These are phyloP conservation scores for Calonectria pteridis DNA, from an alignment of 2,329 filamentous ascomycete species.

Conservation along the genomic window DNA sequence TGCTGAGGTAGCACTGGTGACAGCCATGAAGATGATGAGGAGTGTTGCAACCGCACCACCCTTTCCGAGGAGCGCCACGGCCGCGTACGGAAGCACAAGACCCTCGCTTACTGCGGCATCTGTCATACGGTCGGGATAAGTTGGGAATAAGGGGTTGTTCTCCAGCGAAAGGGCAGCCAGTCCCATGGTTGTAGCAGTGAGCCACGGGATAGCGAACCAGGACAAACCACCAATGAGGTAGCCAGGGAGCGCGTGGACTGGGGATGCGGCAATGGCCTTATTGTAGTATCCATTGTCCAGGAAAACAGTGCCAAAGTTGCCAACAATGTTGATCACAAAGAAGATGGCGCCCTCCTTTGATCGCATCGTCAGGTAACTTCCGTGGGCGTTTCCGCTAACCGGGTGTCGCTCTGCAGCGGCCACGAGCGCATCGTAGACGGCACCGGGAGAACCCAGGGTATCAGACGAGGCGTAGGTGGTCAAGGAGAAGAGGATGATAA, in stretches of 20 bases:
- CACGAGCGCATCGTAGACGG: conserved; percentile 83
- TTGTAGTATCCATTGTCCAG: conserved; percentile 92
- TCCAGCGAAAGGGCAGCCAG: conserved; percentile 85
- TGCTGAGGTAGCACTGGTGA: conserved; percentile 63
- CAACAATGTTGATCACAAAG: conserved; percentile 89
- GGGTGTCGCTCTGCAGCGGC: conserved; percentile 78
- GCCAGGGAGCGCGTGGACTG: conserved; percentile 86
- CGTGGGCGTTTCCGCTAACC: conserved; percentile 82
- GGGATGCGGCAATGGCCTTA: conserved; percentile 90
- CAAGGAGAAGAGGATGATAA: conserved; percentile 88
- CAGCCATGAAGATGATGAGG: conserved; percentile 44
- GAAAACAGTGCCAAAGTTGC: conserved; percentile 88
- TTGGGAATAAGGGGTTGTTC: conserved; percentile 50
- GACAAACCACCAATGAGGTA: conserved; percentile 88
- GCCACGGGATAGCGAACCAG: conserved; percentile 95
- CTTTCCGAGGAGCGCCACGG: conserved; percentile 79
- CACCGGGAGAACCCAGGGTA: conserved; percentile 78
- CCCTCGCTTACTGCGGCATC: conserved; percentile 80
- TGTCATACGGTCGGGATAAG: conserved; percentile 60
- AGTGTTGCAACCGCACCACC: conserved; percentile 39
- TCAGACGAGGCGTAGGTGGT: conserved; percentile 83
- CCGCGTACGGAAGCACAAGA: conserved; percentile 86
- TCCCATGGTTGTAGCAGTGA: conserved; percentile 90
- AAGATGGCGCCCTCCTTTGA: conserved; percentile 81
- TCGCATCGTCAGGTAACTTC: conserved; percentile 89